Conservation (phyloP, 495 filamentous ascomycete genomes). For the Chaetomium tenue region DNA sequence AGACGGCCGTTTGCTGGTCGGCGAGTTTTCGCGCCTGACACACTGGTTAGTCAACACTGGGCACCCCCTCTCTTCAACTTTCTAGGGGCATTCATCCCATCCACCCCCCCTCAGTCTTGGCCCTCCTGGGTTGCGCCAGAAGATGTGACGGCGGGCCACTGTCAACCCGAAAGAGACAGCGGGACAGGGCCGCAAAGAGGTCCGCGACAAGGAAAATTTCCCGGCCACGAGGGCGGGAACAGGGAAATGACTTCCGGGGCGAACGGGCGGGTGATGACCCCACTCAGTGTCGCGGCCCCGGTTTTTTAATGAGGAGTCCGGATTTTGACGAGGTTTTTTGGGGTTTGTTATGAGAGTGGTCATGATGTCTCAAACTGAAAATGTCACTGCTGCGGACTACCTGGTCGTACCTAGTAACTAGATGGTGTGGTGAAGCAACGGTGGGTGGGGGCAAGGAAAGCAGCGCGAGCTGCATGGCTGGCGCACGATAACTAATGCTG, state of each 20-base stretch:
- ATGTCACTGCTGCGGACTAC: too few species aligned
- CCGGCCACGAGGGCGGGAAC: slow-evolving; percentile 28
- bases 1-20: background rate
- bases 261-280: background rate
- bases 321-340: background rate
- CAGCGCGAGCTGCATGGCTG: background rate
- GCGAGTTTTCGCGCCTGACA: background rate
- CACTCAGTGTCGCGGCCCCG: slow-evolving; percentile 1
- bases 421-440: background rate
- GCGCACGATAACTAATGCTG: background rate
- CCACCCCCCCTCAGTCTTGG: background rate
- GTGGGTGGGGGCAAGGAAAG: background rate
- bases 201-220: slow-evolving; percentile 30
- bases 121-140: background rate
- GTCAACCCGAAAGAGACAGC: slow-evolving; percentile 15
- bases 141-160: slow-evolving; percentile 7
- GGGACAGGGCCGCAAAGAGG: slow-evolving; percentile 27
- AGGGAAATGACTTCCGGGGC: slow-evolving; percentile 20
- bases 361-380: too few species aligned
- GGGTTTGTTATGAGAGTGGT: too few species aligned
- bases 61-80: too few species aligned
- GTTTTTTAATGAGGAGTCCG: background rate
- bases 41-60: too few species aligned
- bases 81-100: too few species aligned
- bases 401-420: too few species aligned